A percentile compares a stretch with the other conserved stretches of the same genome.
phyloP scores from a whole-genome alignment of 176 grass and related monocot genomes.

The Musa itinerans region DNA sequence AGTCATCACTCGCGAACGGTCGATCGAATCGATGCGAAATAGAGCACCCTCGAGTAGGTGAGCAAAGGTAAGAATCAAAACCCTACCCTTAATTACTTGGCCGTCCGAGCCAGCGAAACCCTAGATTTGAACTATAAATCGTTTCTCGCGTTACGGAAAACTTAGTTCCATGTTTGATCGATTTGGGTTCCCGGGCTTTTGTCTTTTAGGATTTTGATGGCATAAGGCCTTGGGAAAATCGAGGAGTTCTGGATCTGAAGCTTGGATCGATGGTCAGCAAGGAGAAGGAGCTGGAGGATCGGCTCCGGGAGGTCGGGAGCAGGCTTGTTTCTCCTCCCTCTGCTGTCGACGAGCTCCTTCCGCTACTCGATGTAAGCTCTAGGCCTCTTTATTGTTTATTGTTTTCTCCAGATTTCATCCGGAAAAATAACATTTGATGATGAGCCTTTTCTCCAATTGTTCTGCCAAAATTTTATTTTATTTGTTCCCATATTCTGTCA shows the following conservation, averaged over 20 bases:
- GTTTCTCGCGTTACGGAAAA: too few relatives aligned
- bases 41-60: not conserved
- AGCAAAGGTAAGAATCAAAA: not conserved
- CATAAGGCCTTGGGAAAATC: not conserved
- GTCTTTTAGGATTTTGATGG: not conserved
- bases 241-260: not conserved
- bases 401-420: not conserved
- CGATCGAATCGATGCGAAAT: not conserved
- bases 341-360: conserved; percentile 23
- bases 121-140: not conserved
- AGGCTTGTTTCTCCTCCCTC: conserved; percentile 28
- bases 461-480: not conserved
- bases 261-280: conserved; percentile 7
- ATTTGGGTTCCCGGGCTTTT: too few relatives aligned
- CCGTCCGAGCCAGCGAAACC: not conserved
- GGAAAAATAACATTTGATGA: not conserved
- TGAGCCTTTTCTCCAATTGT: not conserved
- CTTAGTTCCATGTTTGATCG: too few relatives aligned
- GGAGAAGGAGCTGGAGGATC: conserved; percentile 33
- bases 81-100: not conserved
- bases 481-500: not conserved
- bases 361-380: conserved; percentile 36
- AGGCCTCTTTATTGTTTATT: not conserved
- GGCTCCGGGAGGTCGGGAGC: conserved; percentile 35
- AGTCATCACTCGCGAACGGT: not conserved